phyloP scores from a whole-genome alignment of 2,329 filamentous ascomycete species.

The Curvularia lunata region DNA sequence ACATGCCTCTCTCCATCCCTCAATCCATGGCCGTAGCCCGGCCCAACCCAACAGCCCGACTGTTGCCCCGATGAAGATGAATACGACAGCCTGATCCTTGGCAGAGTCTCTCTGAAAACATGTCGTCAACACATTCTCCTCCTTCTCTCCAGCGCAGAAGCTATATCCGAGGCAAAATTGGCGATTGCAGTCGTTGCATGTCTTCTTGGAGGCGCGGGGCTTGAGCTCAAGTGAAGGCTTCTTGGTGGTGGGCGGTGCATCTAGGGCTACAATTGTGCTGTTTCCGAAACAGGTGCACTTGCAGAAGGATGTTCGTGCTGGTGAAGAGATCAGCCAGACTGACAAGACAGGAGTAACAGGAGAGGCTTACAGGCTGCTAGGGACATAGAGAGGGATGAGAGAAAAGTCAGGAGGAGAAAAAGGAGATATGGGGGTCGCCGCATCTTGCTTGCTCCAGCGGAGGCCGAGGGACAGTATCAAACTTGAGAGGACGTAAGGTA shows the following conservation, averaged over 20 bases:
- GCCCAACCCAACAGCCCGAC: constrained; percentile 67
- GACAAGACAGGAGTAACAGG: neutral
- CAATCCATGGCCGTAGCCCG: constrained; percentile 64
- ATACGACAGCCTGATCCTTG: constrained; percentile 70
- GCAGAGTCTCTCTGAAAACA: constrained; percentile 73
- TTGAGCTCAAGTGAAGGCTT: constrained; percentile 26
- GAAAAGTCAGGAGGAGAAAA: constrained; percentile 35
- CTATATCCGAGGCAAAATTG: constrained; percentile 70
- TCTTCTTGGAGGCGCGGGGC: constrained; percentile 51
- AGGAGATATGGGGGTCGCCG: constrained; percentile 30
- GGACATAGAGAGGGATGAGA: constrained; percentile 47
- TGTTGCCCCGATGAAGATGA: constrained; percentile 70
- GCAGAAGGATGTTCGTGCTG: constrained; percentile 69
- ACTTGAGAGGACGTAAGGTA: neutral
- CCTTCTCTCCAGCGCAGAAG: constrained; percentile 65
- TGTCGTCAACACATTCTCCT: constrained; percentile 69
- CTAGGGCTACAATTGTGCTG: constrained; percentile 70
- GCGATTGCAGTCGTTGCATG: constrained; percentile 71
- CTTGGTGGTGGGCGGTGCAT: constrained; percentile 49
- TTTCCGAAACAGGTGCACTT: constrained; percentile 74
- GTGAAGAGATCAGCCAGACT: neutral
- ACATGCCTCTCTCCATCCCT: constrained; percentile 61
- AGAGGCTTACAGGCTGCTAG: constrained; percentile 53
- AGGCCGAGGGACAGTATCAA: neutral
- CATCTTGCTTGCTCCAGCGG: constrained; percentile 23